These are phyloP conservation scores for Ophiosphaerella korrae DNA, from an alignment of 2,329 filamentous ascomycete species.

Conservation along the genomic window DNA sequence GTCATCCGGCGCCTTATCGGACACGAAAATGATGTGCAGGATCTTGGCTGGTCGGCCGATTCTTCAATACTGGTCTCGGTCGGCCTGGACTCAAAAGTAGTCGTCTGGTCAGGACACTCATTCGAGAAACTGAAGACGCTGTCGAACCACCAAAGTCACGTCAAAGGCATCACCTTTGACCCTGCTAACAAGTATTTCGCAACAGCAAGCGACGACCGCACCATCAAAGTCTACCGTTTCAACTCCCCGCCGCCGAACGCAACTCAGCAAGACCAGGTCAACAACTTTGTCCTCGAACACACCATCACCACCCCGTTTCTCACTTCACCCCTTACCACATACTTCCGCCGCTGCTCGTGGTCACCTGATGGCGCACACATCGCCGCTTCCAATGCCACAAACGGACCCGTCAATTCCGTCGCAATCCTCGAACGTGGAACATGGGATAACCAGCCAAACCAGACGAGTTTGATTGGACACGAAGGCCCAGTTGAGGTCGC, in stretches of 20 bases:
- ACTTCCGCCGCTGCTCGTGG: conserved; percentile 96
- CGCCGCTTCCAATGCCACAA: conserved; percentile 93
- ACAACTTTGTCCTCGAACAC: conserved; percentile 94
- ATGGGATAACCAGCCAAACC: conserved; percentile 72
- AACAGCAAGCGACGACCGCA: conserved; percentile 94
- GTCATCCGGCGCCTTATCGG: conserved; percentile 91
- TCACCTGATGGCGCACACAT: conserved; percentile 97
- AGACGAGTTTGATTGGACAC: conserved; percentile 95
- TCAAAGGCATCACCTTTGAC: conserved; percentile 98
- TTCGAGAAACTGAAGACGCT: conserved; percentile 98
- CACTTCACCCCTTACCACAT: conserved; percentile 92
- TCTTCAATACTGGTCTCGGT: conserved; percentile 95
- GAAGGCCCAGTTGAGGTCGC: conserved; percentile 97
- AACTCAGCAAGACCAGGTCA: conserved; percentile 91
- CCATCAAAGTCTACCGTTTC: conserved; percentile 95
- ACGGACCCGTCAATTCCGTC: conserved; percentile 95
- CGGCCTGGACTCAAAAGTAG: conserved; percentile 94
- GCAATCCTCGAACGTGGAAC: conserved; percentile 90
- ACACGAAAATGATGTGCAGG: conserved; percentile 98
- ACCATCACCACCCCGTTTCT: conserved; percentile 87
- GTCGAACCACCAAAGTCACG: conserved; percentile 91
- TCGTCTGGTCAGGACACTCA: conserved; percentile 96
- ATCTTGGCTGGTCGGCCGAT: conserved; percentile 95
- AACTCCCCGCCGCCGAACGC: conserved; percentile 86
- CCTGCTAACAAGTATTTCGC: conserved; percentile 99